Base-by-base conservation (phyloP, 2,329 filamentous ascomycete genomes). In the Fusarium sp. region DNA sequence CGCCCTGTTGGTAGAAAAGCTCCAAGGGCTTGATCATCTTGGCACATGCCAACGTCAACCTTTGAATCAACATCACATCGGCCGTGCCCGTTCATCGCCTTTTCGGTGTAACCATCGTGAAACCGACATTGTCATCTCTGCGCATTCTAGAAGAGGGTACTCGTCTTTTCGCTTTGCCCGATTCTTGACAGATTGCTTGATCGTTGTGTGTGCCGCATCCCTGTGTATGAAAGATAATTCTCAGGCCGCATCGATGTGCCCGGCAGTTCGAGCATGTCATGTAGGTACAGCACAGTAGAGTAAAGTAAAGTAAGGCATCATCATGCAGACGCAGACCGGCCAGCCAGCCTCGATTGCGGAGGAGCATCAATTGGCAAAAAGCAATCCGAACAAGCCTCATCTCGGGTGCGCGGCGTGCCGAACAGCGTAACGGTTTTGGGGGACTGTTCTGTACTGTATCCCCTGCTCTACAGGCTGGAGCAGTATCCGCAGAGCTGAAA, bases 401-500 rank as follows among this genome's bases (percentile, higher is more conserved):
- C 60, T 74, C 67, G 64, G 69, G 46, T 65, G 58, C 56, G 58
- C 63, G 55, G 57, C 60, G 53, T 53, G 31, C 63, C 28, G 64
- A 56, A 40, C 20, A 63, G 58, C 49, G 58, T 49, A 55, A 55
- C 55, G 49, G 38, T 36, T 56, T 38, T 36, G 17, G 33, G 33
- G 38, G 46, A 40, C 26, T 42, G 28, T 52, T 18, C 38, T 39
- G 51, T 26, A 22, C 22, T 24, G 22, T 24, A 31, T 36, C 56
- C 63, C 71, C 57, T 64, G 56, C 39, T 52, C 42, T 42, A 20
- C 42, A 43, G 49, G 54, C 31, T 58, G 43, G 57, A 43, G 20
- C 31, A 34, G 56, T 64, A 67, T 67, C 70, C 64, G 72, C 71
- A 63, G 50, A 73, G 72, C 72, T 74, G 69, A 73, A 72, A 64